Conservation (phyloP, 805 yeast genomes). For the Wickerhamomyces bovis region DNA sequence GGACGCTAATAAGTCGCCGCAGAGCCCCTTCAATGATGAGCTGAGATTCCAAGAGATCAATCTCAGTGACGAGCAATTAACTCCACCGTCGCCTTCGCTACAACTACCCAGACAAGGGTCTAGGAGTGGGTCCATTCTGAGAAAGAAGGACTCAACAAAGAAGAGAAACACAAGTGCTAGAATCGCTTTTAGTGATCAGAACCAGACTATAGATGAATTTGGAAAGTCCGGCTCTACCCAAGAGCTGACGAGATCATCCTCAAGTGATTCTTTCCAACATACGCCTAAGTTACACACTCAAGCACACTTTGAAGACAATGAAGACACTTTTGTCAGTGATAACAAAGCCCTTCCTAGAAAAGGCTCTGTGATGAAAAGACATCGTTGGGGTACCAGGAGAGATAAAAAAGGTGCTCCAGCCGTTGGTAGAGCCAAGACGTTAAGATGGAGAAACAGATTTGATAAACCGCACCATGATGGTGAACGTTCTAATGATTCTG, state of each 20-base stretch:
- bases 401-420: slow-evolving; percentile 63
- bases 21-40: slow-evolving; percentile 23
- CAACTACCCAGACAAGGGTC: slow-evolving; percentile 2
- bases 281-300: slow-evolving; percentile 23
- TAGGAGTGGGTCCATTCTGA: slow-evolving; percentile 18
- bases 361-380: slow-evolving; percentile 58
- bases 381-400: slow-evolving; percentile 90
- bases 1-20: slow-evolving; percentile 17
- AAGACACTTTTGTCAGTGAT: slow-evolving; percentile 8
- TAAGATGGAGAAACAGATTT: slow-evolving; percentile 38
- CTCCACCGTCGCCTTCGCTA: slow-evolving; percentile 1
- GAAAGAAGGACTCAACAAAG: slow-evolving; percentile 8
- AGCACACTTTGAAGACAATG: slow-evolving; percentile 21
- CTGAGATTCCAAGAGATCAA: slow-evolving; percentile 22
- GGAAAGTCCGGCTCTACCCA: slow-evolving; percentile 2
- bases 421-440: slow-evolving; percentile 53
- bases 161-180: slow-evolving; percentile 17
- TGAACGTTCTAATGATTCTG: slow-evolving; percentile 21
- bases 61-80: slow-evolving; percentile 13
- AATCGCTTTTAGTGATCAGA: slow-evolving; percentile 20
- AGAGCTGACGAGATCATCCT: slow-evolving; percentile 14
- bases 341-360: slow-evolving; percentile 24
- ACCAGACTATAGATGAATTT: slow-evolving; percentile 15
- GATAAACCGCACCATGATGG: slow-evolving; percentile 29
- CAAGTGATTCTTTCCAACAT: slow-evolving; percentile 18